Evolutionary conservation across 768 basidiomycete species (phyloP), one percentile per base, ranked within the genome.

Genomic region (Auriculariales sp.): DNA sequence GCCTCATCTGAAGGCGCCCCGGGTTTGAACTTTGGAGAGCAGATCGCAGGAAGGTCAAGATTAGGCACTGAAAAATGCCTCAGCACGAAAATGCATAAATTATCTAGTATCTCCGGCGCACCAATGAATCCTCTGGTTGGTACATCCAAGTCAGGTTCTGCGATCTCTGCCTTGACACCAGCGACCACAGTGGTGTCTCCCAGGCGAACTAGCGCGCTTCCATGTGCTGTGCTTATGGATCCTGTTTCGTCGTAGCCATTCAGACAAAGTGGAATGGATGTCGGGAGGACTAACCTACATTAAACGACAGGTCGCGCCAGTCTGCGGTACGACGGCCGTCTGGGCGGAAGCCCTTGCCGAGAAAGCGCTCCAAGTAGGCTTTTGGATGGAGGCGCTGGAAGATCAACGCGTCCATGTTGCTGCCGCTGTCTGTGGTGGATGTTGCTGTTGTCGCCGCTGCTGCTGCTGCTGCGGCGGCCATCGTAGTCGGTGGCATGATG

Each of bases 181-280:
- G 93, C 97, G 0, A 97, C 87, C 31, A 98, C 71, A 1, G 90
- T 97, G n/a, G 94, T 95, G 44, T 87, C 75, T 17, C 95, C 95
- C 52, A 97, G 62, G 25, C 90, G 71, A 3, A 97, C 88, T 33
- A 99, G 80, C 0, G 93, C 81, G 3, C 92, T 95, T 0, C 93
- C 92, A 54, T 92, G 76, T 0, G 95, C 92, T 0, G 95, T 97
- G 1, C 87, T 83, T 67, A 99, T 84, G 2, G 93, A 94, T 47
- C 91, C 92, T 93, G 49, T 28, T 28, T 22, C 17, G 14, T 24
- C 22, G 15, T 27, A 28, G 46, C 49, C 31, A 54, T 30, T 24
- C 3, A n/a, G n/a, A n/a, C n/a, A 34, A 12, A 17, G n/a, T 12
- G 1, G 28, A 45, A 36, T n/a, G 14, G 19, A n/a, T 25, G 36